Base-by-base conservation (phyloP, 1,284 basidiomycete species). In the Pholiota adiposa region DNA sequence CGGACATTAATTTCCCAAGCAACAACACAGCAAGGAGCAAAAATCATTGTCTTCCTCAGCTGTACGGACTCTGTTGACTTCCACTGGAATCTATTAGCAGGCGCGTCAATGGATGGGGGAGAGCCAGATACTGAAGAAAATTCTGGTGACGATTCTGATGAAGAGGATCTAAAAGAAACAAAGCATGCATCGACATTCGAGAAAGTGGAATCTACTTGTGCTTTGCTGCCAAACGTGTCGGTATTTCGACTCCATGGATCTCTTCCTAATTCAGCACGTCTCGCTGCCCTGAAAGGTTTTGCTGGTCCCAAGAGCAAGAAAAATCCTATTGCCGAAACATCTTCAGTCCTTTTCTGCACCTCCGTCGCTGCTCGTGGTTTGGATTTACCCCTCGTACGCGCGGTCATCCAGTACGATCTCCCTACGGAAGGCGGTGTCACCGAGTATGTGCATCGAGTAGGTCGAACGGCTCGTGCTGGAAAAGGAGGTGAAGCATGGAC, bases 41-140 rank as follows among this genome's bases (percentile, higher is more conserved):
- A 88, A 70, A 88, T 98, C 46, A 95, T 99, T 55, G 95, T 99
- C 4, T 99, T 99, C 75, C 79, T 99, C 61, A 96, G 92, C 68
- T 98, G 96, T 68, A 99, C 96, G 2, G 96, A 98, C 73, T 94
- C 95, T 1, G 97, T 99, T 33, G 97, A 99, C 73, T 98, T 96
- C 71, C 95, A 98, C 72, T 99, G 94, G 92, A 84, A 84, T 50
- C 80, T 98, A n/a, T 77, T 99, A 0, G 92, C 90, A 1, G 86
- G 88, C 1, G 82, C 92, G 19, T 73, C 76, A 8, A 97, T 98
- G 93, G 85, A 82, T 9, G 79, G 71, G 1, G 69, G 69, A 8
- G 69, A 69, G 1, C 75, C 67, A 11, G 73, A 68, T 9, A 65
- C 67, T 4, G 72, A 73, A 2, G 63, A 69, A 41, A 69, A 69